A percentile compares a stretch with the other conserved stretches of the same genome.
phyloP scores from a whole-genome alignment of 441 rosid genomes.

The Cnidoscolus chayamansa region DNA sequence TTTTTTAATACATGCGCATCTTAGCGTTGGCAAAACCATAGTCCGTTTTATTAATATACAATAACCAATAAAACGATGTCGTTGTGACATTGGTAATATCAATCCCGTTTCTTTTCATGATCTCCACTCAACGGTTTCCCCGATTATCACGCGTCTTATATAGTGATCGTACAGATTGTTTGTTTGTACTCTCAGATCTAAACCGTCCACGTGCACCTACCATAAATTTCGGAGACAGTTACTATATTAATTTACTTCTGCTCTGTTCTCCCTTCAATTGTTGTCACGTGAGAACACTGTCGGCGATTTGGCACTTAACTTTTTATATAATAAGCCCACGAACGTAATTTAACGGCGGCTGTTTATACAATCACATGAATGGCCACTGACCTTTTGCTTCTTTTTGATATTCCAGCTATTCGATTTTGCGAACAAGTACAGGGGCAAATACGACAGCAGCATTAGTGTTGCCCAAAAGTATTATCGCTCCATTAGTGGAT shows the following conservation, averaged over 20 bases:
- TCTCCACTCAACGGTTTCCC: conserved; percentile 8
- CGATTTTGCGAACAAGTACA: conserved; percentile 80
- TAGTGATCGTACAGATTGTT: conserved; percentile 35
- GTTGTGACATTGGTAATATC: neutral
- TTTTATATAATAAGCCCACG: too few relatives aligned
- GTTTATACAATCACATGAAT: neutral
- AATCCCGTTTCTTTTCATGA: too few relatives aligned
- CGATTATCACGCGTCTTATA: conserved; percentile 37
- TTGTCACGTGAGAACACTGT: conserved; percentile 31
- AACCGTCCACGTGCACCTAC: conserved; percentile 37
- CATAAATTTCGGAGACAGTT: conserved; percentile 4
- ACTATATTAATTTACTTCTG: neutral
- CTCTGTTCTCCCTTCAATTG: neutral
- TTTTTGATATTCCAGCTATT: conserved; percentile 49
- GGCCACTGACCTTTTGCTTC: neutral
- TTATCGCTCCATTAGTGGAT: conserved; percentile 75
- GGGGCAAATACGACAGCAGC: conserved; percentile 90
- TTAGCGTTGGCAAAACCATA: too few relatives aligned
- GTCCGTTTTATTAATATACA: too few relatives aligned
- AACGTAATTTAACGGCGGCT: too few relatives aligned
- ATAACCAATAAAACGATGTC: conserved; percentile 6
- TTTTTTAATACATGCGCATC: too few relatives aligned
- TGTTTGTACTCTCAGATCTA: conserved; percentile 26
- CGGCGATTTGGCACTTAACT: conserved; percentile 22
- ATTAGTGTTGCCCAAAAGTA: conserved; percentile 79